phyloP scores from a whole-genome alignment of 1,284 basidiomycete genomes.

The Moesziomyces sp. region DNA sequence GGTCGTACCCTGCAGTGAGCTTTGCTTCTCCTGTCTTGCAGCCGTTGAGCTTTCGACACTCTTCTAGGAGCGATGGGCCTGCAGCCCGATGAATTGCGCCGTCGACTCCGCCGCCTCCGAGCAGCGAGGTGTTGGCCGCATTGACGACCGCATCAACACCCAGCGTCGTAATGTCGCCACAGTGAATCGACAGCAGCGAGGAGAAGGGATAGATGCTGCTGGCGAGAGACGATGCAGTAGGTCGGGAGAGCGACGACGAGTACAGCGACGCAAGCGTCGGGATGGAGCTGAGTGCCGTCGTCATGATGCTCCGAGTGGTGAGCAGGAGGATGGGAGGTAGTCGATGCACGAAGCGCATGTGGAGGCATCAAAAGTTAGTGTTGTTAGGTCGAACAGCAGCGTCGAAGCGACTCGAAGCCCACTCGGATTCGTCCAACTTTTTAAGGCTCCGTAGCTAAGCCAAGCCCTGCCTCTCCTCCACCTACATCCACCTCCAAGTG shows the following conservation, averaged over 20 bases:
- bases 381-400: not conserved
- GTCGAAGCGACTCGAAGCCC: too few species aligned
- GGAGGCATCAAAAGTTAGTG: slow-evolving; percentile 3
- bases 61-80: slow-evolving; percentile 77
- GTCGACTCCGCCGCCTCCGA: slow-evolving; percentile 73
- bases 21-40: slow-evolving; percentile 85
- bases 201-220: slow-evolving; percentile 29
- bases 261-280: slow-evolving; percentile 34
- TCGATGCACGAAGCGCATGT: slow-evolving; percentile 3
- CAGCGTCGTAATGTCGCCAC: slow-evolving; percentile 41
- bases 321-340: not conserved
- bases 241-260: slow-evolving; percentile 5
- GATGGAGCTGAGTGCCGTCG: slow-evolving; percentile 11
- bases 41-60: slow-evolving; percentile 75
- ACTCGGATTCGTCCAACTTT: slow-evolving; percentile 5
- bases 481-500: not conserved
- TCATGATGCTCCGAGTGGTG: slow-evolving; percentile 8
- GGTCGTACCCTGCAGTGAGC: slow-evolving; percentile 73
- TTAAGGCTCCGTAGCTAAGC: not conserved
- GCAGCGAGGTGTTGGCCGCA: slow-evolving; percentile 58
- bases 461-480: not conserved
- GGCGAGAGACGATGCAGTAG: slow-evolving; percentile 10
- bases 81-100: slow-evolving; percentile 88
- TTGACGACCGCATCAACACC: slow-evolving; percentile 63
- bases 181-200: slow-evolving; percentile 10